Evolutionary conservation across 2,329 filamentous ascomycete genomes (phyloP).

Genomic region (Didymosphaeria variabile): DNA sequence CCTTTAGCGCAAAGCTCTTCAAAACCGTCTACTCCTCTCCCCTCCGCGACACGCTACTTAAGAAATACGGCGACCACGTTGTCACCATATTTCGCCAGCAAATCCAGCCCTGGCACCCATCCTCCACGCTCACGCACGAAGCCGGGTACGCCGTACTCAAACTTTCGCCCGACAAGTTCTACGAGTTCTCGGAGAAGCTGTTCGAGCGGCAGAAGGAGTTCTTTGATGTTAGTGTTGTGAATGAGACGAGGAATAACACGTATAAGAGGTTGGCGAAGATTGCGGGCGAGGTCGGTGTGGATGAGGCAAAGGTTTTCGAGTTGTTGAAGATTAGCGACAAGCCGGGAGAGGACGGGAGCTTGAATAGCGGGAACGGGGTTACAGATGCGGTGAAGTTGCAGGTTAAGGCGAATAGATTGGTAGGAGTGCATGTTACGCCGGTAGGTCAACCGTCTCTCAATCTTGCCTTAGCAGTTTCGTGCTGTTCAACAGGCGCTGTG

Average conservation of each 20-base stretch:
- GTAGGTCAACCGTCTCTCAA: not conserved
- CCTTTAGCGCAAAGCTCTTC: conserved; percentile 79
- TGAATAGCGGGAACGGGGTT: conserved; percentile 83
- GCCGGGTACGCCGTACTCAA: conserved; percentile 82
- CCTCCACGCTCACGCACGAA: conserved; percentile 75
- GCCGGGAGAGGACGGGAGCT: conserved; percentile 69
- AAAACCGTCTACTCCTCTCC: conserved; percentile 71
- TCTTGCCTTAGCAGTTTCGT: not conserved
- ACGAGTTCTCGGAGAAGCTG: conserved; percentile 76
- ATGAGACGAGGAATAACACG: conserved; percentile 84
- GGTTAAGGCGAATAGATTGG: conserved; percentile 79
- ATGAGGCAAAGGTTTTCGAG: conserved; percentile 73
- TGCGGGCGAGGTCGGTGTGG: conserved; percentile 73
- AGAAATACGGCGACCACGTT: conserved; percentile 69
- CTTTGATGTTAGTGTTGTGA: conserved; percentile 85
- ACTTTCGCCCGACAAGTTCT: conserved; percentile 76
- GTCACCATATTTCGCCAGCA: conserved; percentile 89
- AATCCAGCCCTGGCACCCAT: conserved; percentile 94
- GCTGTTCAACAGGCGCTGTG: not conserved
- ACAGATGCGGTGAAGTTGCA: conserved; percentile 86
- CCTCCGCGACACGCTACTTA: conserved; percentile 71
- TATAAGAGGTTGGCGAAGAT: conserved; percentile 81
- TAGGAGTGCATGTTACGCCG: conserved; percentile 89
- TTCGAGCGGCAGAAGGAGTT: conserved; percentile 76
- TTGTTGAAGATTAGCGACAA: conserved; percentile 75